Percentiles rank a stretch among this genome's conserved stretches.
phyloP scores from a whole-genome alignment of 805 yeast genomes.

The Metschnikowia picachoensis region DNA sequence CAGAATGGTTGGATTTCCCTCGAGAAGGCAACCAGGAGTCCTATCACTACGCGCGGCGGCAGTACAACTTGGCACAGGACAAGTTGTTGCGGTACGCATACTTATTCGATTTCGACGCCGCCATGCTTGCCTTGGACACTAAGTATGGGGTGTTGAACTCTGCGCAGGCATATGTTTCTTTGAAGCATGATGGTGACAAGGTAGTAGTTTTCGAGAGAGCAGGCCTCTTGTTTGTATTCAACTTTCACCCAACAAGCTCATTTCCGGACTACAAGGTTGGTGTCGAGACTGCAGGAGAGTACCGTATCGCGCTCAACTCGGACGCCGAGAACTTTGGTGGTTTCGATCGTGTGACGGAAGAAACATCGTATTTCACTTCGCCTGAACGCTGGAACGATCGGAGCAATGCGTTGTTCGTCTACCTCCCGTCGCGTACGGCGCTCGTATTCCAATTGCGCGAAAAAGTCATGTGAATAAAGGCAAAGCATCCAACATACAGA shows the following conservation, averaged over 20 bases:
- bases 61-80: constrained; percentile 83
- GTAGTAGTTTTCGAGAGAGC: constrained; percentile 86
- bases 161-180: constrained; percentile 76
- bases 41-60: constrained; percentile 92
- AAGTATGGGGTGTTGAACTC: constrained; percentile 65
- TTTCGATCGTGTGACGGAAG: constrained; percentile 54
- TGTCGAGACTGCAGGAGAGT: constrained; percentile 74
- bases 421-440: constrained; percentile 69
- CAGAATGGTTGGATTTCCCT: constrained; percentile 98
- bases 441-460: constrained; percentile 36
- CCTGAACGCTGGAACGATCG: constrained; percentile 80
- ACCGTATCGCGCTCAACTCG: constrained; percentile 68
- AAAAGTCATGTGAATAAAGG: constrained; percentile 9
- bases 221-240: constrained; percentile 79
- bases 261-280: constrained; percentile 87
- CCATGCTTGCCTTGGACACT: constrained; percentile 75
- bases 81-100: constrained; percentile 73
- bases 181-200: constrained; percentile 87
- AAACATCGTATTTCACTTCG: constrained; percentile 56
- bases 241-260: constrained; percentile 83
- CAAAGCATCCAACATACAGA: no score
- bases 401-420: constrained; percentile 69
- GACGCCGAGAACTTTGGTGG: constrained; percentile 79
- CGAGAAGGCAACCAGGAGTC: constrained; percentile 83
- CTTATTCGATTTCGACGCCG: constrained; percentile 77